These are phyloP conservation scores for Cyclotella distinguenda DNA, from an alignment of 108 stramenopile genomes.

Conservation along the genomic window DNA sequence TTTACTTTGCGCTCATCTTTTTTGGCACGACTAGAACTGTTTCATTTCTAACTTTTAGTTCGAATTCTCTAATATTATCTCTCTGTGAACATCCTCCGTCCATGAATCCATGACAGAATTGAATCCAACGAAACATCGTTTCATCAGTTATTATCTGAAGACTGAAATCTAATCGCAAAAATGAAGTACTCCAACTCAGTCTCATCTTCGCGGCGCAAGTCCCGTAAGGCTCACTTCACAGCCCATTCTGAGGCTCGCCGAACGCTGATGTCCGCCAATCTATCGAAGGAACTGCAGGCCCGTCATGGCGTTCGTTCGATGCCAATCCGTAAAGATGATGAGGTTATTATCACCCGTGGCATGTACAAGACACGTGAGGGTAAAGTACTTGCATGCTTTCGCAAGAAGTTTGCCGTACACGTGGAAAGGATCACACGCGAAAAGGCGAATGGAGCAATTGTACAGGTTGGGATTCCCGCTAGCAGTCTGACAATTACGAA, in stretches of 20 bases:
- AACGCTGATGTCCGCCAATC: slow-evolving; percentile 94
- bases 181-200: slow-evolving; percentile 89
- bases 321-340: slow-evolving; percentile 98
- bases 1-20: too few species aligned
- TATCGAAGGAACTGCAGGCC: slow-evolving; percentile 97
- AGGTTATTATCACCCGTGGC: slow-evolving; percentile 96
- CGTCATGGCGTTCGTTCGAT: slow-evolving; percentile 98
- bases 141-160: not conserved
- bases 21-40: too few species aligned
- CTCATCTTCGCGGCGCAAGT: slow-evolving; percentile 94
- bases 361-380: slow-evolving; percentile 97
- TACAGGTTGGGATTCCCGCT: slow-evolving; percentile 94
- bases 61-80: too few species aligned
- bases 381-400: slow-evolving; percentile 93
- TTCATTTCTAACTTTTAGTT: too few species aligned
- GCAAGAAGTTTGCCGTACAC: slow-evolving; percentile 98
- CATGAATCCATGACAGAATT: too few species aligned
- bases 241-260: slow-evolving; percentile 92
- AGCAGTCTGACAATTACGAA: slow-evolving; percentile 97
- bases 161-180: slow-evolving; percentile 16
- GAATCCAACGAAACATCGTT: too few species aligned
- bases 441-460: slow-evolving; percentile 94
- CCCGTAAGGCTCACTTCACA: slow-evolving; percentile 98
- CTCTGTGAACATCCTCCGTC: too few species aligned
- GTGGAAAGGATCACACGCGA: slow-evolving; percentile 96